Evolutionary conservation across 257 asterid genomes (phyloP), one percentile per base, ranked within the genome.

Genomic region (Fraxinus quadrangulata): DNA sequence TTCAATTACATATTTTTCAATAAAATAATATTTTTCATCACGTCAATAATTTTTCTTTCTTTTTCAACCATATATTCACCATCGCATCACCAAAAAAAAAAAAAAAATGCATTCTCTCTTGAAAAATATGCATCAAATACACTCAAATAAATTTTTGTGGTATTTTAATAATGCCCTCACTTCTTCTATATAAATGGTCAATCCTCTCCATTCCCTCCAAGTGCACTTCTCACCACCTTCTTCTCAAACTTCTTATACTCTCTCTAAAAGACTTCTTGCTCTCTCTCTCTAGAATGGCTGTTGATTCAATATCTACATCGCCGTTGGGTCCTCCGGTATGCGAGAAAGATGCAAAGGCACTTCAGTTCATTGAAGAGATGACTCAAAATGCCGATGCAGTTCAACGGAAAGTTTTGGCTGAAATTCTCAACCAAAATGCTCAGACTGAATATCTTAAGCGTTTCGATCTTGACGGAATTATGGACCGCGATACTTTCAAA

Each of bases 291-390:
- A 66, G 5, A 63, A 82, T 82, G 80, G 77, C 77, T 4, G 56
- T 14, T 9, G 76, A 74, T 73, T 63, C 82, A 19, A 70, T 28
- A 6, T 30, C 28, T 12, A 42, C 81, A 34, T 40, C 80, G 3
- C 74, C 74, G 3, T 5, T 71, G 42, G 82, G 70, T 4, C 63
- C 71, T 56, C 76, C 83, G 21, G 61, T 77, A 17, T 24, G 77
- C 49, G 70, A 71, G n/a, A 59, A 69, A 36, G 76, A 77, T 33
- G 79, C 70, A 0, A 84, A 81, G 10, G 87, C 83, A 9, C 84
- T 85, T 40, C 77, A 77, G 4, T 79, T 83, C 28, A 86, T 84
- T 1, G 87, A 84, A 36, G 83, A 86, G 75, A 39, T 73, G 85
- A 86, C 89, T 0, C 49, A 34, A 69, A 82, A 84, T 12, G 80